A percentile compares a stretch with the other conserved stretches of the same genome.
phyloP scores from a whole-genome alignment of 192 early-diverging fungal genomes.

The Backusella westeae region DNA sequence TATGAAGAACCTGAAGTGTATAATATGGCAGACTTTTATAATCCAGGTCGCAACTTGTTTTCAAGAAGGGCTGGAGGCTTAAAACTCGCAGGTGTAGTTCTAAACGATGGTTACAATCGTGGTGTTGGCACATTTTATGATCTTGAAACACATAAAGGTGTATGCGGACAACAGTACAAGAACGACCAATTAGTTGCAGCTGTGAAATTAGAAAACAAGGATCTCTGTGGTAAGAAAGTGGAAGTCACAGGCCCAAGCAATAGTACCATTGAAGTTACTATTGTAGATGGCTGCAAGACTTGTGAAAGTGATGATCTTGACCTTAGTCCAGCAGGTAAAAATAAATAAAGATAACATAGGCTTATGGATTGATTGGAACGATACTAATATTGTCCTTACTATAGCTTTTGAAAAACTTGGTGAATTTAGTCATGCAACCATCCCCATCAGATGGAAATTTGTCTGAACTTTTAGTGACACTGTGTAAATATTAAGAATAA shows the following conservation, averaged over 20 bases:
- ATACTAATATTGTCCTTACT: neutral
- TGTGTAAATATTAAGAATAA: neutral
- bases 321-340: slow-evolving; percentile 14
- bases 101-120: neutral
- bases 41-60: neutral
- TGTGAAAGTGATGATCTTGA: neutral
- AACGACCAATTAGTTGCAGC: slow-evolving; percentile 9
- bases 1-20: neutral
- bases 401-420: slow-evolving; percentile 17
- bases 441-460: slow-evolving; percentile 15
- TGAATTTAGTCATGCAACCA: slow-evolving; percentile 9
- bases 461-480: neutral
- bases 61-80: neutral
- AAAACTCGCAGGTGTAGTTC: neutral
- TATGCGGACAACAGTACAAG: slow-evolving; percentile 10
- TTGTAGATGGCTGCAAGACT: slow-evolving; percentile 16
- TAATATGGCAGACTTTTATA: neutral
- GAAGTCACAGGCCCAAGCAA: neutral
- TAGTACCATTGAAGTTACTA: slow-evolving; percentile 7
- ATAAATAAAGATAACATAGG: neutral
- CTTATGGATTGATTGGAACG: neutral
- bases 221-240: neutral
- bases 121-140: slow-evolving; percentile 18
- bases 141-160: slow-evolving; percentile 12
- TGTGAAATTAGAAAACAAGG: neutral